Conservation (phyloP, 1,284 basidiomycete species). For the Laetiporus sulphureus region DNA sequence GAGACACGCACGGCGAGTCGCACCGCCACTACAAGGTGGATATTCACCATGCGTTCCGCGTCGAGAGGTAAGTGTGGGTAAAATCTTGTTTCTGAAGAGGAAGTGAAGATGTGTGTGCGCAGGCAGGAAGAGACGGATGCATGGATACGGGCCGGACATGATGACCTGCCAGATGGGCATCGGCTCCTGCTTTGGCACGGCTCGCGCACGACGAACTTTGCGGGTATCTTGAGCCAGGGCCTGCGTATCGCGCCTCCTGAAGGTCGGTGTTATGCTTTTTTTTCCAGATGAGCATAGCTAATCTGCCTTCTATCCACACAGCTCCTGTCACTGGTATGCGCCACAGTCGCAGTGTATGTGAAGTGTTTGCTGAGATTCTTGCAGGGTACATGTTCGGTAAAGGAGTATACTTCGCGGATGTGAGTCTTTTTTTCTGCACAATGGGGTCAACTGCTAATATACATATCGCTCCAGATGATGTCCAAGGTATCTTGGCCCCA, state of each 20-base stretch:
- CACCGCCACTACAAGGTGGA: conserved; percentile 38
- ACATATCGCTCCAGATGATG: conserved; percentile 42
- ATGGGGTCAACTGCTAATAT: conserved; percentile 5
- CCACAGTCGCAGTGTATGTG: neutral
- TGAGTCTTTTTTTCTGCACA: conserved; percentile 29
- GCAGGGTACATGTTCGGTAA: conserved; percentile 62
- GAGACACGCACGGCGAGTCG: conserved; percentile 51
- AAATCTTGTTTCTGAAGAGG: neutral
- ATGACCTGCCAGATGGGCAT: conserved; percentile 40
- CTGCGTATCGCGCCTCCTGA: conserved; percentile 65
- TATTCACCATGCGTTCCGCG: conserved; percentile 46
- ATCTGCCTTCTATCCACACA: conserved; percentile 15
- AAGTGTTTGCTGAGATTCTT: conserved; percentile 1
- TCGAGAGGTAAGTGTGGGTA: conserved; percentile 38
- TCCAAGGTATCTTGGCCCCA: conserved; percentile 38
- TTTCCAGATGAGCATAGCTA: neutral
- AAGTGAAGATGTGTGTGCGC: neutral
- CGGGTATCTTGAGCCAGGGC: conserved; percentile 36
- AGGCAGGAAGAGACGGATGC: conserved; percentile 45
- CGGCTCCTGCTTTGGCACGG: conserved; percentile 63
- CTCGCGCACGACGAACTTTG: conserved; percentile 58
- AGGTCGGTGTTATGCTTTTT: conserved; percentile 26
- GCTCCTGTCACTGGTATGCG: conserved; percentile 42
- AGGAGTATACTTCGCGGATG: conserved; percentile 64
- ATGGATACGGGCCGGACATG: conserved; percentile 43